Percentiles rank a stretch among this genome's conserved stretches.
These are phyloP conservation scores for Xylaria venustula DNA, from an alignment of 495 filamentous ascomycete species.

Conservation along the genomic window DNA sequence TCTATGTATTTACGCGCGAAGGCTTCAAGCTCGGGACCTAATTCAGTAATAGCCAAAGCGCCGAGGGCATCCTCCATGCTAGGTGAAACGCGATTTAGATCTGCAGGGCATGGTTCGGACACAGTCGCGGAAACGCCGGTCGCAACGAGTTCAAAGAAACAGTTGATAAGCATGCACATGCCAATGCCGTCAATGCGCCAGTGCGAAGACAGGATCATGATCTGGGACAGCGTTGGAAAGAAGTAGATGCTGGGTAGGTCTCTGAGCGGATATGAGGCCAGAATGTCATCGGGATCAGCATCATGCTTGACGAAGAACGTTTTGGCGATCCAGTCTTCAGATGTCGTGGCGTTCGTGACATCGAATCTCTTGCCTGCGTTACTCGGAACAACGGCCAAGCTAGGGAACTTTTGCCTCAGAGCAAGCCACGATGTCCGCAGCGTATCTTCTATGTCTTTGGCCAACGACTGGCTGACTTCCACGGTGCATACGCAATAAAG, in stretches of 20 bases:
- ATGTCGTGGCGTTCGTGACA: neutral
- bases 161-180: slow-evolving; percentile 20
- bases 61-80: slow-evolving; percentile 20
- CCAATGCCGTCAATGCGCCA: slow-evolving; percentile 28
- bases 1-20: slow-evolving; percentile 11
- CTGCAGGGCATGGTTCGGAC: neutral
- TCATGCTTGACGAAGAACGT: slow-evolving; percentile 1
- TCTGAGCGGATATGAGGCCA: slow-evolving; percentile 1
- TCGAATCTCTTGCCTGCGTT: neutral
- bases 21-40: slow-evolving; percentile 10
- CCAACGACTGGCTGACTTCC: neutral
- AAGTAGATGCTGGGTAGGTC: slow-evolving; percentile 9
- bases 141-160: slow-evolving; percentile 17
- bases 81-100: slow-evolving; percentile 17
- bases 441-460: neutral
- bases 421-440: slow-evolving; percentile 8
- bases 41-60: neutral
- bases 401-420: slow-evolving; percentile 3
- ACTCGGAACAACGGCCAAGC: neutral
- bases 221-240: slow-evolving; percentile 6
- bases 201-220: slow-evolving; percentile 20
- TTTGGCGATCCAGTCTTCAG: slow-evolving; percentile 3
- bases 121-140: neutral
- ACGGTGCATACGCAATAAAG: slow-evolving; percentile 3
- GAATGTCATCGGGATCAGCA: neutral